Percentiles rank a stretch among this genome's conserved stretches.
phyloP scores from a whole-genome alignment of 352 stramenopile species.

The Thraustotheca clavata region DNA sequence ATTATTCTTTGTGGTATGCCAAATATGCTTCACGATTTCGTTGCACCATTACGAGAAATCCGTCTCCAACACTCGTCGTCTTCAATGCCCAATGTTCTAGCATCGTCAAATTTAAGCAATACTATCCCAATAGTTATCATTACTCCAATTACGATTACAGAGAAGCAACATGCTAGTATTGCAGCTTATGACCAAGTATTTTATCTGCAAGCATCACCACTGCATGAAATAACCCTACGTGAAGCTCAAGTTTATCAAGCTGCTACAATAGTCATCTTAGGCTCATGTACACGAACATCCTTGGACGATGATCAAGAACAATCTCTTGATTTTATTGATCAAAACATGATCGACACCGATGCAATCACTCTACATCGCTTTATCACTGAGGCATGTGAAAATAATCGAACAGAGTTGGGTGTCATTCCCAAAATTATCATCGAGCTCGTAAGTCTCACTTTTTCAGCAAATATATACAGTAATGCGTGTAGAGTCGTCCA shows the following conservation, averaged over 20 bases:
- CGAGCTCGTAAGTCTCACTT: constrained; percentile 12
- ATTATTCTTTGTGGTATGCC: constrained; percentile 56
- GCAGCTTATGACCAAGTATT: constrained; percentile 28
- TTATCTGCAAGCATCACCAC: constrained; percentile 56
- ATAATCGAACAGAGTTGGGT: constrained; percentile 15
- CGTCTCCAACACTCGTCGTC: constrained; percentile 18
- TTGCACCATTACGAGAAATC: constrained; percentile 41
- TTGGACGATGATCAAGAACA: constrained; percentile 22
- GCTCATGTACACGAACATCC: constrained; percentile 36
- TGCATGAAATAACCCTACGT: constrained; percentile 52
- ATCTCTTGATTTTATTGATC: constrained; percentile 36
- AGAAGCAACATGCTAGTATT: constrained; percentile 17
- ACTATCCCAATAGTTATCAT: constrained; percentile 22
- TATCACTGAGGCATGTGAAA: constrained; percentile 57
- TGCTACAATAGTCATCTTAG: constrained; percentile 61
- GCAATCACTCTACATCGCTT: constrained; percentile 69
- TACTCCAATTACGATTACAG: constrained; percentile 2
- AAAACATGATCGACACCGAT: constrained; percentile 72
- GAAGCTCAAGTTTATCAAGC: constrained; percentile 49
- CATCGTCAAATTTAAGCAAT: neutral
- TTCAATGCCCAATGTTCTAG: neutral
- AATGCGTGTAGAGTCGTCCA: constrained; percentile 5
- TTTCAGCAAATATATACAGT: neutral
- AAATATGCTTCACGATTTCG: constrained; percentile 47
- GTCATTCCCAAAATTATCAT: neutral